Base-by-base conservation (phyloP, 441 rosid genomes). In the Populus hybrid region DNA sequence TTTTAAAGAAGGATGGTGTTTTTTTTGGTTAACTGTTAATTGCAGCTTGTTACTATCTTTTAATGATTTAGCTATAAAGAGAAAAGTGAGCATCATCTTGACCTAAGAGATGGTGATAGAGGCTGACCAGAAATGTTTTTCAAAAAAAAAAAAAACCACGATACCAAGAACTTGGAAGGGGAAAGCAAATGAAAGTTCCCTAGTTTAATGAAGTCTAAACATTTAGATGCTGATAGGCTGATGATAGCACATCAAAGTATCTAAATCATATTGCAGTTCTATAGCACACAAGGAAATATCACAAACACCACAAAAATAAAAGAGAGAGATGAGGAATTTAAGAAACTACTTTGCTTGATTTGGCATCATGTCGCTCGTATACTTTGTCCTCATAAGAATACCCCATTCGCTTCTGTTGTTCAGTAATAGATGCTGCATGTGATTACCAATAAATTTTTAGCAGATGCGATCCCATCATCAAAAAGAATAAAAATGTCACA, bases 281-380 rank as follows among this genome's bases (percentile, higher is more conserved):
- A 68, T 20, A 65, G 61, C 59, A 64, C 1, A 64, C 59, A 53
- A 59, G 29, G 26, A 40, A 77, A 45, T 18, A 81, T 23, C 45
- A 70, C 9, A 33, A 68, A 35, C 23, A 35, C 69, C 67, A 73
- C 50, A 33, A 26, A 45, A 64, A 74, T 59, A 78, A 65, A 45
- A 75, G 18, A 77, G 31, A 11, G 71, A 75, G 68, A 59, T 26
- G 65, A 61, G 73, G 80, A 80, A 70, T 82, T 84, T 20, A 50
- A 83, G 76, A 82, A 83, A 83, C 92, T 85, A 94, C 98, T 84
- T 94, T 90, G 87, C 76, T 86, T 56, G 88, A 81, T 74, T 87
- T 87, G 81, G 84, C 81, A 76, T 90, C 91, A 72, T 81, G 92
- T 36, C 87, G 89, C 82, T 95, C 94, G 40, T 87, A 91, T 74